Percentiles rank a stretch among this genome's conserved stretches.
phyloP scores from a whole-genome alignment of 2,329 filamentous ascomycete species.

The Scortechinia acanthostroma region DNA sequence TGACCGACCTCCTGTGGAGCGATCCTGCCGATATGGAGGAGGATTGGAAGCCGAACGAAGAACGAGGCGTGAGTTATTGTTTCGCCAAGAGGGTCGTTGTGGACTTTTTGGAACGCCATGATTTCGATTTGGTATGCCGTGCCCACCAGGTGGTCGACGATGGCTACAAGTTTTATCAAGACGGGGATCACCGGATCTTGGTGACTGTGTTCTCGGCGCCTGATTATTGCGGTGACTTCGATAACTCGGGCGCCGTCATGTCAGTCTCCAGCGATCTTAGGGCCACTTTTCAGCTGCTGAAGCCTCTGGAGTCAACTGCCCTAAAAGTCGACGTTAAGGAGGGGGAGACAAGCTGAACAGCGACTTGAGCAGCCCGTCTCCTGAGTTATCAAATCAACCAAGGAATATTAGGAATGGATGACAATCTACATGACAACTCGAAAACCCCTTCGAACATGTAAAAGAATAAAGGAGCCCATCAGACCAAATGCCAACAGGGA shows the following conservation, averaged over 20 bases:
- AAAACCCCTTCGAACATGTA: no score
- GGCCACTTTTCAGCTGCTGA: constrained; percentile 93
- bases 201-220: constrained; percentile 97
- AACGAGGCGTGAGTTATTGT: constrained; percentile 93
- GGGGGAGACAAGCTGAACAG: no score
- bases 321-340: constrained; percentile 99
- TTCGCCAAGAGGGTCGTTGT: constrained; percentile 98
- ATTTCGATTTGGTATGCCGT: constrained; percentile 93
- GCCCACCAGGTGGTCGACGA: constrained; percentile 99
- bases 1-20: constrained; percentile 95
- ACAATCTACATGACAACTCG: no score
- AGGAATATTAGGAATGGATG: no score
- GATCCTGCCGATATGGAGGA: constrained; percentile 96
- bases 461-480: no score
- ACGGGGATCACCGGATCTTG: constrained; percentile 76
- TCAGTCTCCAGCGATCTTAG: constrained; percentile 87
- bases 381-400: no score
- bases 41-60: constrained; percentile 94
- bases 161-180: constrained; percentile 97
- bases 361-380: no score
- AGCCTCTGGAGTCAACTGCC: constrained; percentile 89
- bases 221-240: constrained; percentile 97
- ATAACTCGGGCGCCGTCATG: constrained; percentile 99
- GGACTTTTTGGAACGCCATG: constrained; percentile 86
- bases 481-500: no score